Conservation (phyloP, 2,329 filamentous ascomycete genomes). For the Endothia cerciana region DNA sequence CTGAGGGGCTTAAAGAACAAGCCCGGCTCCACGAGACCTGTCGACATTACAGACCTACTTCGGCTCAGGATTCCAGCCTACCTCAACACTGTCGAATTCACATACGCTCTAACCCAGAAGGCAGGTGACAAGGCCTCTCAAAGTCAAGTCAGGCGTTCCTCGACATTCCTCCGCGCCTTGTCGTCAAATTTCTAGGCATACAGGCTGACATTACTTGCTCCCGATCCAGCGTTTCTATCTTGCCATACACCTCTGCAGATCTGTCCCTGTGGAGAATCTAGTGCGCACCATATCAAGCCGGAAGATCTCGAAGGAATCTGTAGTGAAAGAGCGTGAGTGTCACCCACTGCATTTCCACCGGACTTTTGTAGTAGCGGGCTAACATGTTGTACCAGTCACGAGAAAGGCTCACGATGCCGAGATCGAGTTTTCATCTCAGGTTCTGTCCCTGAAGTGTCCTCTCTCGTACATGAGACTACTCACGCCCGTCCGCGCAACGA, state of each 20-base stretch:
- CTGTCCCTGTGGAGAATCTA: constrained; percentile 72
- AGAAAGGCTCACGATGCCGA: constrained; percentile 84
- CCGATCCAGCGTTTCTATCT: constrained; percentile 69
- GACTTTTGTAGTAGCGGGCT: constrained; percentile 30
- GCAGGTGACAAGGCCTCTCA: constrained; percentile 44
- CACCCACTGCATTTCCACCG: constrained; percentile 23
- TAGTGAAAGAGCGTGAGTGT: constrained; percentile 79
- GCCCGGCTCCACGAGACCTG: constrained; percentile 89
- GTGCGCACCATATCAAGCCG: constrained; percentile 68
- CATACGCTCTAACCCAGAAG: constrained; percentile 90
- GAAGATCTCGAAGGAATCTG: constrained; percentile 78
- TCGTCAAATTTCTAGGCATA: not conserved
- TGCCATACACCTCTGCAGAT: constrained; percentile 74
- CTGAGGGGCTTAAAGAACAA: constrained; percentile 94
- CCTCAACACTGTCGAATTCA: constrained; percentile 79
- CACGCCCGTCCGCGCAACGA: constrained; percentile 76
- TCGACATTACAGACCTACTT: constrained; percentile 82
- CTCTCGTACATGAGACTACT: constrained; percentile 82
- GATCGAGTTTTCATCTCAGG: constrained; percentile 83
- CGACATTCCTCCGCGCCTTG: constrained; percentile 15
- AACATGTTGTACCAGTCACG: constrained; percentile 60
- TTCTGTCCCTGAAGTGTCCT: constrained; percentile 91
- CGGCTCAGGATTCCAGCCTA: constrained; percentile 70
- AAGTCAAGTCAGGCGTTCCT: constrained; percentile 30
- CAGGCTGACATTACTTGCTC: constrained; percentile 15